phyloP scores from a whole-genome alignment of 2,329 filamentous ascomycete species.

The Aspergillus sergii region DNA sequence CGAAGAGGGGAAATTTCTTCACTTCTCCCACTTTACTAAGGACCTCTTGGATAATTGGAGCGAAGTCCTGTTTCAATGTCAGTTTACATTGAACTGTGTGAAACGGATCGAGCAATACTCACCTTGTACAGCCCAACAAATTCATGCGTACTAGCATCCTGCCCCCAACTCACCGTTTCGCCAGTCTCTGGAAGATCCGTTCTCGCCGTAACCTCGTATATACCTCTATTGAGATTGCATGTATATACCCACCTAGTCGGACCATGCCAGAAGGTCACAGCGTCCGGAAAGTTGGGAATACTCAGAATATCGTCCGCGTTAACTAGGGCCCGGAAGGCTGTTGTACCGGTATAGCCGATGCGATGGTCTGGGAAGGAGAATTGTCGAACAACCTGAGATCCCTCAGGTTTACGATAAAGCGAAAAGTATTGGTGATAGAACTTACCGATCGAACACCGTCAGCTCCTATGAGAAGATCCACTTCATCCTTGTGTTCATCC shows the following conservation, averaged over 20 bases:
- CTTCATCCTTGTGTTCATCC: slow-evolving; percentile 9
- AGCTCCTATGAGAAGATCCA: slow-evolving; percentile 16
- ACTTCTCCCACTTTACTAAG: slow-evolving; percentile 12
- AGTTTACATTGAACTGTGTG: not conserved
- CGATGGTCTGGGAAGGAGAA: slow-evolving; percentile 15
- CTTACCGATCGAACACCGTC: slow-evolving; percentile 19
- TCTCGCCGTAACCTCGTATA: slow-evolving; percentile 14
- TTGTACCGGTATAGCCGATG: slow-evolving; percentile 14
- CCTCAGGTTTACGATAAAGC: accelerated
- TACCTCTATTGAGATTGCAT: slow-evolving; percentile 13
- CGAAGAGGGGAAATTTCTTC: slow-evolving; percentile 17
- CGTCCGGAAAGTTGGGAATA: slow-evolving; percentile 13
- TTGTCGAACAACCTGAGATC: slow-evolving; percentile 16
- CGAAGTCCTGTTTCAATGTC: slow-evolving; percentile 8
- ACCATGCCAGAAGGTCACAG: slow-evolving; percentile 20
- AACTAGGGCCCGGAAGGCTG: slow-evolving; percentile 16
- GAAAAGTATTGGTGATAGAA: not conserved
- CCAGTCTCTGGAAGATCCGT: slow-evolving; percentile 8
- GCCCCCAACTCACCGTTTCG: slow-evolving; percentile 15
- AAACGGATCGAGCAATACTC: no score
- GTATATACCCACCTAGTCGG: slow-evolving; percentile 16
- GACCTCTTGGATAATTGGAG: slow-evolving; percentile 2
- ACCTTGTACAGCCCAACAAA: slow-evolving; percentile 14
- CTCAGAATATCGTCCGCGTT: slow-evolving; percentile 9
- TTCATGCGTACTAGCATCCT: slow-evolving; percentile 13